Base-by-base conservation (phyloP, 768 basidiomycete species). In the Mrakia blollopis region DNA sequence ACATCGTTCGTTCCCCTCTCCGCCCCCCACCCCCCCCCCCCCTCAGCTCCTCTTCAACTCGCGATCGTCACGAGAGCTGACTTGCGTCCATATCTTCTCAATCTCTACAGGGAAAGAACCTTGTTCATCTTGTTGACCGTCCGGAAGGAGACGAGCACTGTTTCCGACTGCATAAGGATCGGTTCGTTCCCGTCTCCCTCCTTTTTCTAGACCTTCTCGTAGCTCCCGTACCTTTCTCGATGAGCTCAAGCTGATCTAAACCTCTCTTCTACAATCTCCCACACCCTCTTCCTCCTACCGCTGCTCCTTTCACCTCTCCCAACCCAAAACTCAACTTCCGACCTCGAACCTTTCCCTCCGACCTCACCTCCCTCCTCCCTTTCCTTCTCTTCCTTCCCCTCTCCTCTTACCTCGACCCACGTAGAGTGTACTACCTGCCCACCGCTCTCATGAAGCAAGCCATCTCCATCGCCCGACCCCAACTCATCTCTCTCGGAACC, bases 71-170 rank as follows among this genome's bases (percentile, higher is more conserved):
- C 14, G 6, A 50, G 18, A 18, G 9, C 44, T 69, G 50, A 23
- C 16, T 4, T 44, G 5, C 47, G 10, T 73, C 28, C 61, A 41
- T 37, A 57, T 35, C 62, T 21, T 41, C 44, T 73, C 13, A 44
- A 62, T 32, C n/a, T 23, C 18, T 28, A 39, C 82, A 95, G 93
- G 97, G 97, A 78, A 95, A 94, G 84, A 98, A 98, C 81, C 87
- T 99, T 25, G 90, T 98, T 41, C 93, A 97, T 82, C 88, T 98
- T 79, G 92, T 98, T 78, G 96, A 98, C 87, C 87, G 95, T 81
- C 88, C 90, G 80, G 95, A 97, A 82, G 83, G 83, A 63, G 95
- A 97, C 81, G 90, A 93, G 21, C 91, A 96, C 84, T 97, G 95
- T 85, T 98, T 98, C 86, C 90, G 96, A 78, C 85, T 98, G 50